phyloP scores from a whole-genome alignment of 192 early-diverging fungal species.

The Obelidium mucronatum region DNA sequence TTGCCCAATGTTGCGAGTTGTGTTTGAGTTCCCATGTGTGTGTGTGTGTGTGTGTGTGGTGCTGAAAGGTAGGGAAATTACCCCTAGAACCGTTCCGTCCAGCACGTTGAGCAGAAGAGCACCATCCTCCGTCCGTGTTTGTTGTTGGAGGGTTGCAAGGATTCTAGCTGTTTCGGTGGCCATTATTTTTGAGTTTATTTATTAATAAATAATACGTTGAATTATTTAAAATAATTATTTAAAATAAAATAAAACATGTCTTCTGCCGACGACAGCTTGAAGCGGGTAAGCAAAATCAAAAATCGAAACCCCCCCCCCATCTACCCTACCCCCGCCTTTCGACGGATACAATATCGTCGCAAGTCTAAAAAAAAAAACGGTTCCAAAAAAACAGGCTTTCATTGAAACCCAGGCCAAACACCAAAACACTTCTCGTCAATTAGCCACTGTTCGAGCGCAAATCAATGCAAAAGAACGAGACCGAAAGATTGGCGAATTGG shows the following conservation, averaged over 20 bases:
- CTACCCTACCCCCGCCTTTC: not conserved
- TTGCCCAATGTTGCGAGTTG: not conserved
- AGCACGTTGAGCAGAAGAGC: not conserved
- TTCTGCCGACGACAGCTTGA: not conserved
- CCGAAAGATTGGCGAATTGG: constrained; percentile 70
- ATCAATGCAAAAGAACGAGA: constrained; percentile 71
- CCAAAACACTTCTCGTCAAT: constrained; percentile 65
- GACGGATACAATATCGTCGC: not conserved
- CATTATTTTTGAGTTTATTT: not conserved
- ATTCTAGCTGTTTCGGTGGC: not conserved
- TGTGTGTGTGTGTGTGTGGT: not conserved
- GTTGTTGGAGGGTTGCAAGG: not conserved
- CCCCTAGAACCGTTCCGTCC: not conserved
- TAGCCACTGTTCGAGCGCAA: constrained; percentile 66
- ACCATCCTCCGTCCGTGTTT: not conserved
- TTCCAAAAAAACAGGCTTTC: constrained; percentile 23
- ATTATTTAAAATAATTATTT: no score
- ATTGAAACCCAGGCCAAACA: constrained; percentile 75
- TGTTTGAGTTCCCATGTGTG: not conserved
- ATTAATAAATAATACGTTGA: no score
- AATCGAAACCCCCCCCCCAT: not conserved
- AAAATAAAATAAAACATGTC: constrained; percentile 5
- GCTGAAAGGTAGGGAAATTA: not conserved
- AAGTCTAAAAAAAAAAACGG: no score
- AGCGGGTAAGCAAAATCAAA: not conserved